phyloP scores from a whole-genome alignment of 441 rosid genomes.

The Brassica balearica region DNA sequence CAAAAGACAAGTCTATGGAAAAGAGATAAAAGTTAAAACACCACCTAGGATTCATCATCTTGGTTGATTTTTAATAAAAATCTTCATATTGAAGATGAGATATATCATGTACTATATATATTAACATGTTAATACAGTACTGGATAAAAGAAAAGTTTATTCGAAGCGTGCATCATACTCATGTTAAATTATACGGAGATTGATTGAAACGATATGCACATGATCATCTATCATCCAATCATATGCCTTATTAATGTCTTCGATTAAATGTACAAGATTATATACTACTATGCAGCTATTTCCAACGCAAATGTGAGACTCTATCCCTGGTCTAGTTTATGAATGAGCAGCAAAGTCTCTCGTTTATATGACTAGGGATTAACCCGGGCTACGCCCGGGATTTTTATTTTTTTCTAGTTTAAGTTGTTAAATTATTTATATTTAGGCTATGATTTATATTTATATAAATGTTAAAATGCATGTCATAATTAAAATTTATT shows the following conservation, averaged over 20 bases:
- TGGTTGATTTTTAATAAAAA: too few species aligned
- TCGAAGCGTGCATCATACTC: not conserved
- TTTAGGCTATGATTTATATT: too few species aligned
- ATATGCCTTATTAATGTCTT: not conserved
- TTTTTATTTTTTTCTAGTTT: too few species aligned
- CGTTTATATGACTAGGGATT: not conserved
- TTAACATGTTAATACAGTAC: not conserved
- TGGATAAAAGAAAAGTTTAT: not conserved
- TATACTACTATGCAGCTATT: too few species aligned
- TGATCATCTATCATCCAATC: not conserved
- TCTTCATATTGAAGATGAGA: too few species aligned
- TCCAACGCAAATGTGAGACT: too few species aligned
- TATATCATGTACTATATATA: too few species aligned
- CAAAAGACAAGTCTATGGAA: not conserved
- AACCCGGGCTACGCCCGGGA: too few species aligned
- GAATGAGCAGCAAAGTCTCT: not conserved
- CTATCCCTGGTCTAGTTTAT: not conserved
- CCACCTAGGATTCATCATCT: not conserved
- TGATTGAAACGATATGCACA: not conserved
- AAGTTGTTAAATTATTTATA: too few species aligned
- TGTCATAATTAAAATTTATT: too few species aligned
- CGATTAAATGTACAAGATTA: not conserved
- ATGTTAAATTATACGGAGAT: not conserved
- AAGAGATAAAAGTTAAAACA: not conserved
- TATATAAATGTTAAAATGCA: too few species aligned